Base-by-base conservation (phyloP, 2,329 filamentous ascomycete species). In the Rhexocercosporidium sp. region DNA sequence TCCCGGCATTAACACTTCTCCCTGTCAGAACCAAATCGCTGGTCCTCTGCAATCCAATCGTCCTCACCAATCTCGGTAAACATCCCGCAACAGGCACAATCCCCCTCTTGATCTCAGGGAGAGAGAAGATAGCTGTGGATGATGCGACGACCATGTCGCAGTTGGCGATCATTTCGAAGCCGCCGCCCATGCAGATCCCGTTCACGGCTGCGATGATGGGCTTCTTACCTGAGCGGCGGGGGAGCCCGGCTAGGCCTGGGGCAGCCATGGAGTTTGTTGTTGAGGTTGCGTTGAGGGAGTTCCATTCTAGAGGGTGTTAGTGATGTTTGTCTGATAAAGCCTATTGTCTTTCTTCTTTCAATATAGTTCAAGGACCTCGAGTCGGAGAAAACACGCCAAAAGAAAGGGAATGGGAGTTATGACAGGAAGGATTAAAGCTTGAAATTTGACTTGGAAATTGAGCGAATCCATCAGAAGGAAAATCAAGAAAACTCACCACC, bases 191-290 rank as follows among this genome's bases (percentile, higher is more conserved):
- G 66, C 90, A 92, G 20, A 91, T 81, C 5, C 92, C 92, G 75
- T 93, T 92, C n/a, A 94, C 90, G 1, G 92, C 92, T 1, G 89
- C 90, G 34, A 95, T 85, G 66, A 95, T 83, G 8, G 92, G 92
- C 75, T 95, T 95, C 78, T 87, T 88, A 61, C 91, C 91, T 7
- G 79, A 77, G 34, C 91, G 84, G 70, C 91, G 88, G 62, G 86
- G 88, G 37, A 93, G 79, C 0, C 86, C 90, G 31, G 87, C 90
- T 67, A 92, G 91, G 0, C 90, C 90, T 1, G 81, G 79, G 0
- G 81, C 74, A 0, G 81, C 71, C 57, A 66, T 66, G 34, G 59
- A 22, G 37, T 66, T 59, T 41, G 65, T 67, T 39, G 60, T 47
- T 18, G 29, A 39, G 22, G 62, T 44, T 4, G 16, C 73, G 71